Evolutionary conservation across 345 rosid species (phyloP), one percentile per base, ranked within the genome.

Genomic region (Barbarea vulgaris): DNA sequence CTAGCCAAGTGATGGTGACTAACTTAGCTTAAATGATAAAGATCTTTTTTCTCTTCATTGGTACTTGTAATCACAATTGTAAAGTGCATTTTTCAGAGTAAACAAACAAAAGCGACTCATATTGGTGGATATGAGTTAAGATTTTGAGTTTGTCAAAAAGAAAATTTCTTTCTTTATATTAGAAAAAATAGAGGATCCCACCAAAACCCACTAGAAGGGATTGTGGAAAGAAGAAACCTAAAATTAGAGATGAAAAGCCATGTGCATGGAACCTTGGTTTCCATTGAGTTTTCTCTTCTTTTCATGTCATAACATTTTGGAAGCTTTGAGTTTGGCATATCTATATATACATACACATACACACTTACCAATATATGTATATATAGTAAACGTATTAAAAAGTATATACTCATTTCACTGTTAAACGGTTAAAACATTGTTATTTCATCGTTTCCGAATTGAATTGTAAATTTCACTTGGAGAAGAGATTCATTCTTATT

Each of bases 201-300:
- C 80, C 62, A 71, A 71, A 77, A 71, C 62, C 80, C 81, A 77
- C 73, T 71, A 55, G 67, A 50, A 22, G 25, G 57, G 59, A 69
- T 52, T 52, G 61, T 71, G 50, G 73, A 59, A 69, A 52, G 62
- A 68, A 73, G 67, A 77, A 80, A 77, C 77, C 77, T 80, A 59
- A 79, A 81, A 79, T 76, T 72, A 77, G 79, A 74, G 77, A 74
- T 77, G 74, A 78, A 79, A 74, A 33, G 78, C 84, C 90, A 87
- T 85, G 90, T 89, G 95, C 86, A 75, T 72, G 83, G 70, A 83
- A 77, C 87, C 84, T 78, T 81, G 89, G 86, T 76, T 78, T 85
- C 84, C 87, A 81, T 79, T 75, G 75, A 77, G 78, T 24, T 60
- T 75, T 77, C 90, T 78, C 90, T 80, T 76, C 87, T 87, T 89